phyloP scores from a whole-genome alignment of 495 filamentous ascomycete genomes.

The Penicillium subrubescens region DNA sequence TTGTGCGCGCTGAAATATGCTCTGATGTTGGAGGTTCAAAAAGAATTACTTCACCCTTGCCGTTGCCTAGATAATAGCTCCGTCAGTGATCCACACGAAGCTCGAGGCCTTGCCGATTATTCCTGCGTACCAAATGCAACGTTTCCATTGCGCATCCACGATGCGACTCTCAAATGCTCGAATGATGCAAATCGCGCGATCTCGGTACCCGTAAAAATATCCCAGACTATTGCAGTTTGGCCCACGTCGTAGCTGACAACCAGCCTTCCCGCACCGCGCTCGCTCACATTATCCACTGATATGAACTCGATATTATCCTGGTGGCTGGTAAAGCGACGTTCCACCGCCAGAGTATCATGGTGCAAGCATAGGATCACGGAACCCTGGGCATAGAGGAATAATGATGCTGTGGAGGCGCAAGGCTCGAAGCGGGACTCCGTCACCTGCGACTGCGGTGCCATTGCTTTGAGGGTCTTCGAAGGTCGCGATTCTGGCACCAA shows the following conservation, averaged over 20 bases:
- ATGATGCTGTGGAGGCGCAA: slow-evolving; percentile 81
- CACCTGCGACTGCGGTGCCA: slow-evolving; percentile 53
- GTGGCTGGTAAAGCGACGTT: slow-evolving; percentile 84
- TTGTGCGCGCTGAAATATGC: slow-evolving; percentile 88
- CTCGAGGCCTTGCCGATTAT: neutral
- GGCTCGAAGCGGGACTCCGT: slow-evolving; percentile 69
- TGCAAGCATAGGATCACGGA: slow-evolving; percentile 77
- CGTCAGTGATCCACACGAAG: slow-evolving; percentile 3
- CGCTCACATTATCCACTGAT: slow-evolving; percentile 89
- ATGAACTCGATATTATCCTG: slow-evolving; percentile 80
- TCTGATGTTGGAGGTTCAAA: slow-evolving; percentile 94
- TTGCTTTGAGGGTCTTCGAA: slow-evolving; percentile 28
- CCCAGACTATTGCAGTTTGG: slow-evolving; percentile 95
- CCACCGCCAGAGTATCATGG: slow-evolving; percentile 89
- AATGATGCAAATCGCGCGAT: slow-evolving; percentile 88
- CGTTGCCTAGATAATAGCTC: slow-evolving; percentile 61
- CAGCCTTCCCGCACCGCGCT: slow-evolving; percentile 77
- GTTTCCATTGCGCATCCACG: slow-evolving; percentile 98
- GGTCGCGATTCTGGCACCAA: slow-evolving; percentile 30
- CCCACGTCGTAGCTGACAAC: slow-evolving; percentile 93
- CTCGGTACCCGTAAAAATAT: slow-evolving; percentile 88
- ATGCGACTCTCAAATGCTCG: slow-evolving; percentile 78
- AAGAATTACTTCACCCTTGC: slow-evolving; percentile 88
- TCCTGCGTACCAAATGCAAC: slow-evolving; percentile 81
- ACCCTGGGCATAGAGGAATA: slow-evolving; percentile 85